phyloP scores from a whole-genome alignment of 495 filamentous ascomycete genomes.

The Aspergillus ellipticus region DNA sequence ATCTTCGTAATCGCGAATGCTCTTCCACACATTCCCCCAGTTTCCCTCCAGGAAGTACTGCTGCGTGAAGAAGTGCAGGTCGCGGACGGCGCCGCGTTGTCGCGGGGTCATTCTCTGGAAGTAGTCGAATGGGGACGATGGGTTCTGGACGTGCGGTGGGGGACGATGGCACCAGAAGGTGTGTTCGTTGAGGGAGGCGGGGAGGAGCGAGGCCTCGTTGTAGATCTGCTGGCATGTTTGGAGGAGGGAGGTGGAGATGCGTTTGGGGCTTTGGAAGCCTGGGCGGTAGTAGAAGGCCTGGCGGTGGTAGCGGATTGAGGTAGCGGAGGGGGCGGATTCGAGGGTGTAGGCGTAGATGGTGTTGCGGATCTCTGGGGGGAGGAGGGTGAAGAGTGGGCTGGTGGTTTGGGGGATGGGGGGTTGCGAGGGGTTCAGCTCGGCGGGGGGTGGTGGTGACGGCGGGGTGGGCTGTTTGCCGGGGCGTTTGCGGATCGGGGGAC shows the following conservation, averaged over 20 bases:
- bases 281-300: constrained; percentile 3
- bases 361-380: not conserved
- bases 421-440: too few relatives aligned
- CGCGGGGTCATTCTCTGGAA: not conserved
- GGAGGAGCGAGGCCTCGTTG: not conserved
- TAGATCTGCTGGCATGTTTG: constrained; percentile 4
- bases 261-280: not conserved
- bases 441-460: too few relatives aligned
- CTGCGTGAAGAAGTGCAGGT: not conserved
- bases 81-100: not conserved
- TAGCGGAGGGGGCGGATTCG: not conserved
- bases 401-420: not conserved
- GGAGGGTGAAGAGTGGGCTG: not conserved
- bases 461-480: too few relatives aligned
- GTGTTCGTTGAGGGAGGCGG: not conserved
- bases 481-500: too few relatives aligned
- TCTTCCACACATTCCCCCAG: not conserved
- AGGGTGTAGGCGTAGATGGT: not conserved
- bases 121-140: not conserved
- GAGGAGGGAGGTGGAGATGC: not conserved
- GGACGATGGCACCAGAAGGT: constrained; percentile 1
- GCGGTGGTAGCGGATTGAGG: not conserved
- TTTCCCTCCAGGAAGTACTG: not conserved
- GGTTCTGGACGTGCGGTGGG: not conserved
- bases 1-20: not conserved